Base-by-base conservation (phyloP, 768 basidiomycete species). In the Lentinus brumalis region DNA sequence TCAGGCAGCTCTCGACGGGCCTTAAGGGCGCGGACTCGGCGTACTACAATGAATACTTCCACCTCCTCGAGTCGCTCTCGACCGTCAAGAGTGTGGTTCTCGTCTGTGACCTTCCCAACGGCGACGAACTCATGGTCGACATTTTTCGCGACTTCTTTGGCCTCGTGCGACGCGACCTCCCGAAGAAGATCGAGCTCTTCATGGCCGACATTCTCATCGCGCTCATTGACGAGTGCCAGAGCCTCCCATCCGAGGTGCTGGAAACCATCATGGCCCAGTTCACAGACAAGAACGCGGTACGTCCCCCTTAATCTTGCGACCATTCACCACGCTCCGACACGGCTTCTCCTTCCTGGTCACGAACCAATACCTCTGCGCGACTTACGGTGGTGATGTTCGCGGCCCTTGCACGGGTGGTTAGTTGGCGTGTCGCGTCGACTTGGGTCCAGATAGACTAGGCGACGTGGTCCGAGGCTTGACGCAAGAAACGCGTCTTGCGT, bases 31-130 rank as follows among this genome's bases (percentile, higher is more conserved):
- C 86, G 0, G 92, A 96, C 57, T 82, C 88, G 0, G 84, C 92
- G 0, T 96, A 95, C 70, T 96, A 94, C 72, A 86, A 88, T 58
- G 89, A 98, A 74, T 98, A 97, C 75, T 96, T 89, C 68, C 94
- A 95, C 70, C 83, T 98, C n/a, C 83, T 98, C 31, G 94, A 98
- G 68, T 93, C 89, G 29, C 80, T 99, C 29, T 92, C 94, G 2
- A 91, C 91, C 38, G 95, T 98, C 70, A 98, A 98, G 82, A 93
- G 90, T 66, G 89, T 97, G 32, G 93, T 95, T 12, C 84, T 98
- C 66, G 87, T 97, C 15, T 94, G 93, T 75, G 96, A 98, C 75
- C 83, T 98, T 14, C 92, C 89, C 4, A 86, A 85, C 39, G 86
- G 87, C 11, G 96, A 98, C 61, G 90, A 94, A 52, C 83, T 97